These are phyloP conservation scores for Diaporthe sp. DNA, from an alignment of 2,329 filamentous ascomycete genomes.

Conservation along the genomic window DNA sequence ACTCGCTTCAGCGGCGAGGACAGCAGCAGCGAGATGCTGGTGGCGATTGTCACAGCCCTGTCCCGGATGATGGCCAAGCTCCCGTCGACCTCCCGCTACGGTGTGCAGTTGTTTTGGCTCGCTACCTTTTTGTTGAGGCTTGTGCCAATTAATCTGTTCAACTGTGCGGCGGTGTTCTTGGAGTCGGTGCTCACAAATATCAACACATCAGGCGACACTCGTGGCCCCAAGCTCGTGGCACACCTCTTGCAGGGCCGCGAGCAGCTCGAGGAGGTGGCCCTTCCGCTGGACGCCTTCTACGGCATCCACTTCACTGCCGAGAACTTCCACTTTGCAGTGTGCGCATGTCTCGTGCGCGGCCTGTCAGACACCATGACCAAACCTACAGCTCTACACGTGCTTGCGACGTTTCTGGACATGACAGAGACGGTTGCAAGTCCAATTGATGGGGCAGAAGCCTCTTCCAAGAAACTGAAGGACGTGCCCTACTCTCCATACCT, in stretches of 20 bases:
- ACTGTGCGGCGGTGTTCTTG: conserved; percentile 75
- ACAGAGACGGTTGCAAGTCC: conserved; percentile 55
- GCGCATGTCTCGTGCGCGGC: conserved; percentile 74
- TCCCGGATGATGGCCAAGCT: conserved; percentile 81
- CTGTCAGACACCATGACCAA: conserved; percentile 74
- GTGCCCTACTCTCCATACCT: conserved; percentile 70
- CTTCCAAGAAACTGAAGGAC: conserved; percentile 46
- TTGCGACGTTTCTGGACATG: conserved; percentile 74
- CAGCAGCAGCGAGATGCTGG: conserved; percentile 76
- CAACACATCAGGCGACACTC: conserved; percentile 71
- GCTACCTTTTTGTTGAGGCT: conserved; percentile 76
- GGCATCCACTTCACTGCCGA: conserved; percentile 75
- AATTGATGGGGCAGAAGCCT: conserved; percentile 45
- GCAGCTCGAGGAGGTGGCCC: conserved; percentile 73
- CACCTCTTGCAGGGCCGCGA: conserved; percentile 72
- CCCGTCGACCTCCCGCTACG: conserved; percentile 76
- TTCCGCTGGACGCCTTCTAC: conserved; percentile 74
- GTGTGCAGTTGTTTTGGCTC: conserved; percentile 79
- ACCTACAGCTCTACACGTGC: conserved; percentile 69
- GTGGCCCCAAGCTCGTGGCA: conserved; percentile 70
- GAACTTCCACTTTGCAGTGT: conserved; percentile 77
- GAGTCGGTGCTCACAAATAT: conserved; percentile 77
- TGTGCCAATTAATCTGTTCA: conserved; percentile 74
- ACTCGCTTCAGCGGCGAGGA: conserved; percentile 73
- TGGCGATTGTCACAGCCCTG: conserved; percentile 75